Percentiles rank a stretch among this genome's conserved stretches.
phyloP scores from a whole-genome alignment of 1,284 basidiomycete species.

The Baeospora myosura region DNA sequence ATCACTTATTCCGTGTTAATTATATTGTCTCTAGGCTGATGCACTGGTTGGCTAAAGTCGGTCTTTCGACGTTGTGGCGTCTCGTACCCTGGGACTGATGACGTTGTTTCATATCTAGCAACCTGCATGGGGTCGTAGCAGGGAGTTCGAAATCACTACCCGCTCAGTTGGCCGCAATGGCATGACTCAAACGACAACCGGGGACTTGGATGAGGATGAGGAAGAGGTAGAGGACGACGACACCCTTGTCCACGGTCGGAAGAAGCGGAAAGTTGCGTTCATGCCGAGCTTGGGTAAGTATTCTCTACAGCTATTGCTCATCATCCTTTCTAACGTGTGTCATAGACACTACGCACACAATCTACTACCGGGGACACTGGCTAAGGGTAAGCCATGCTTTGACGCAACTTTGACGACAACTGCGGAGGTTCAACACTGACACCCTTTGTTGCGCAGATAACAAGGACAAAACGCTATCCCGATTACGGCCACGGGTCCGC shows the following conservation, averaged over 20 bases:
- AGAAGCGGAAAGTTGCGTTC: constrained; percentile 69
- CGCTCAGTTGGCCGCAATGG: constrained; percentile 56
- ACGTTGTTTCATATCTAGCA: constrained; percentile 42
- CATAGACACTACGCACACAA: constrained; percentile 75
- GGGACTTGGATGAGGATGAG: constrained; percentile 73
- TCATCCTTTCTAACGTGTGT: constrained; percentile 15
- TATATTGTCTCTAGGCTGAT: constrained; percentile 51
- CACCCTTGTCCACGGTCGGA: constrained; percentile 53
- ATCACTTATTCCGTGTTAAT: constrained; percentile 6
- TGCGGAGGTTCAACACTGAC: constrained; percentile 3
- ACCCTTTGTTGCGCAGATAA: constrained; percentile 46
- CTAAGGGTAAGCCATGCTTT: constrained; percentile 49
- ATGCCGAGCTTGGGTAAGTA: constrained; percentile 66
- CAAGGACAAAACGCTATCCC: constrained; percentile 66
- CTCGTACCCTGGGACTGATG: constrained; percentile 8
- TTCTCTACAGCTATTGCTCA: constrained; percentile 13
- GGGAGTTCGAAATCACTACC: constrained; percentile 82
- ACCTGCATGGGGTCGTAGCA: constrained; percentile 77
- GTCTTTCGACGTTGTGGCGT: constrained; percentile 10
- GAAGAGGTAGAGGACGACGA: constrained; percentile 50
- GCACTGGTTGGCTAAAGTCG: constrained; percentile 78
- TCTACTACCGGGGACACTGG: constrained; percentile 67
- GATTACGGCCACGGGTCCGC: constrained; percentile 62
- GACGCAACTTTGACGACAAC: constrained; percentile 10
- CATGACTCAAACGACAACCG: constrained; percentile 58